phyloP scores from a whole-genome alignment of 306 rosid species.

The Luffa aegyptiaca region DNA sequence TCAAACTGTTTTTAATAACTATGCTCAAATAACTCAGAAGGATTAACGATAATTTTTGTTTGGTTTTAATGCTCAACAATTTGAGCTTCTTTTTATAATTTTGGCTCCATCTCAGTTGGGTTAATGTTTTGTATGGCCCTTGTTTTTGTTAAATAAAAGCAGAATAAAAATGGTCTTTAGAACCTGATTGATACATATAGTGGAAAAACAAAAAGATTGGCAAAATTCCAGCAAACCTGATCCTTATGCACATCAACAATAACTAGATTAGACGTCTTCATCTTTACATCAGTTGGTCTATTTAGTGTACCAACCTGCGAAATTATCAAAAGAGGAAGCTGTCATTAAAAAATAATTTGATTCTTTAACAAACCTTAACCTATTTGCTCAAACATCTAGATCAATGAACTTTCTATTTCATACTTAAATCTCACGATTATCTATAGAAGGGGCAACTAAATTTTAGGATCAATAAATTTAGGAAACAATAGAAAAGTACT shows the following conservation, averaged over 20 bases:
- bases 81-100: not conserved
- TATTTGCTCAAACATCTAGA: not conserved
- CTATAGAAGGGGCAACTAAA: not conserved
- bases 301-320: constrained; percentile 73
- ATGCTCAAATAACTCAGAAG: not conserved
- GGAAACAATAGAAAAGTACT: not conserved
- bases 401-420: not conserved
- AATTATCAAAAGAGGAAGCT: constrained; percentile 13
- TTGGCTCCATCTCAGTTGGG: not conserved
- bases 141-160: not conserved
- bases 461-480: not conserved
- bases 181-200: not conserved
- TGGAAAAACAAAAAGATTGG: not conserved
- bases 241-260: constrained; percentile 40
- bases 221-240: constrained; percentile 49
- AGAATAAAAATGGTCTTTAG: not conserved
- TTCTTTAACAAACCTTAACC: not conserved
- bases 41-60: not conserved
- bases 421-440: not conserved
- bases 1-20: not conserved
- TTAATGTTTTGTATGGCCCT: not conserved
- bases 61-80: not conserved
- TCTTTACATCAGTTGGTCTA: constrained; percentile 45
- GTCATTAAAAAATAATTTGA: not conserved
- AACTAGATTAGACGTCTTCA: constrained; percentile 52